These are phyloP conservation scores for Polygonum maritimum DNA, from an alignment of 148 eudicot species.

Conservation along the genomic window DNA sequence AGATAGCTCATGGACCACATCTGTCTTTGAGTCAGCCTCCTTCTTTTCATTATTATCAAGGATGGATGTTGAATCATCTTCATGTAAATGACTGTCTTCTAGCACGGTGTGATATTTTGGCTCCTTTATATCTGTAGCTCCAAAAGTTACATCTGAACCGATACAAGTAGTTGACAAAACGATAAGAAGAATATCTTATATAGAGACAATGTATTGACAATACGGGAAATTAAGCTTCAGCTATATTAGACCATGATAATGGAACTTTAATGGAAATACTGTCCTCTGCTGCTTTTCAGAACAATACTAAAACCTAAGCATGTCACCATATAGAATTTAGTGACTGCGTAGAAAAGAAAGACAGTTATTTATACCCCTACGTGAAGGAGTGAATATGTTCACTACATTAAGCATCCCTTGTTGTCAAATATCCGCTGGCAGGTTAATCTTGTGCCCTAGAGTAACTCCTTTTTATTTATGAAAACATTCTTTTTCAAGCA, in stretches of 20 bases:
- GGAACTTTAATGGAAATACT: not conserved
- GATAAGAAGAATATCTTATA: not conserved
- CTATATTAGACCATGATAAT: not conserved
- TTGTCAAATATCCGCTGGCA: not conserved
- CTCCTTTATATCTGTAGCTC: slow-evolving; percentile 16
- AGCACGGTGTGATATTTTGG: slow-evolving; percentile 15
- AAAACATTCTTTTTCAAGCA: not conserved
- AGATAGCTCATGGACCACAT: not conserved
- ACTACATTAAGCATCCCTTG: not conserved
- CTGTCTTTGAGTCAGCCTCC: not conserved
- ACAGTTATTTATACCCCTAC: not conserved
- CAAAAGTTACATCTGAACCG: slow-evolving; percentile 18
- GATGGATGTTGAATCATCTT: not conserved
- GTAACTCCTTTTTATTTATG: not conserved
- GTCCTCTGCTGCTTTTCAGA: not conserved
- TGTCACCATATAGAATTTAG: no score
- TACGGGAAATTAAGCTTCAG: not conserved
- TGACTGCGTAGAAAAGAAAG: not conserved
- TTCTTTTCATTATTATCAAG: not conserved
- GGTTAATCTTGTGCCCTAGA: not conserved
- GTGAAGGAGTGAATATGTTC: not conserved
- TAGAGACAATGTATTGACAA: not conserved
- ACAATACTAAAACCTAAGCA: no score
- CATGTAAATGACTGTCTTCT: slow-evolving; percentile 12
- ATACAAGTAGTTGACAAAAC: not conserved